Percentiles rank a stretch among this genome's conserved stretches.
phyloP scores from a whole-genome alignment of 1,284 basidiomycete species.

The Gomphus bonarii region DNA sequence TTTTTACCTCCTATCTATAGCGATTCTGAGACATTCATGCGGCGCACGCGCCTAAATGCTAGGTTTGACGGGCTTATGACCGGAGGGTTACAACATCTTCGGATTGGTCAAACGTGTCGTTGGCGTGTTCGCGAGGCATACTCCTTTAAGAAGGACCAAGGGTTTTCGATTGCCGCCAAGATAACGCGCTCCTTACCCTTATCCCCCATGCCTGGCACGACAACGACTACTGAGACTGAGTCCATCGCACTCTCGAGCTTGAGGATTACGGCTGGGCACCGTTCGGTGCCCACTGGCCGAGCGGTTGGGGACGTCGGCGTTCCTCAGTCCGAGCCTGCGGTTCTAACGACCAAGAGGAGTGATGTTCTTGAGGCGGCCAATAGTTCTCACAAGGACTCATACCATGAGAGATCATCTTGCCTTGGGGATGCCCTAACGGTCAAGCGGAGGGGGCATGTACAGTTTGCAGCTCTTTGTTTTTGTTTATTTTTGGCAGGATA shows the following conservation, averaged over 20 bases:
- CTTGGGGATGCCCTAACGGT: not conserved
- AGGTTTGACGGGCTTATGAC: no score
- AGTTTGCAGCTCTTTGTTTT: constrained; percentile 26
- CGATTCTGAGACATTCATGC: no score
- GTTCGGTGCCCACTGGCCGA: no score
- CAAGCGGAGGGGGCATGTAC: constrained; percentile 17
- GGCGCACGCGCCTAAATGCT: no score
- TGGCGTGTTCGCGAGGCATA: no score
- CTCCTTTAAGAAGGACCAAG: no score
- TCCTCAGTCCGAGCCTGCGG: not conserved
- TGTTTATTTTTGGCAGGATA: constrained; percentile 39
- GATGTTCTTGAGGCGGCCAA: not conserved
- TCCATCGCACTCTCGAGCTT: not conserved
- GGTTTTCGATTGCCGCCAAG: no score
- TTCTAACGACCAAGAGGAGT: not conserved
- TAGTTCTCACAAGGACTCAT: not conserved
- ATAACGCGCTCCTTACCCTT: not conserved
- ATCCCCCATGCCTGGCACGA: not conserved
- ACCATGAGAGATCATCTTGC: not conserved
- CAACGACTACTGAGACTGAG: not conserved
- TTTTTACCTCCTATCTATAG: no score
- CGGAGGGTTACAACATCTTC: no score
- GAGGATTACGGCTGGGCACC: not conserved
- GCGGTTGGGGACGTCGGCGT: no score
- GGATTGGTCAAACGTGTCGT: no score